A percentile compares a stretch with the other conserved stretches of the same genome.
phyloP scores from a whole-genome alignment of 176 grass and related monocot genomes.

The Puya raimondii region DNA sequence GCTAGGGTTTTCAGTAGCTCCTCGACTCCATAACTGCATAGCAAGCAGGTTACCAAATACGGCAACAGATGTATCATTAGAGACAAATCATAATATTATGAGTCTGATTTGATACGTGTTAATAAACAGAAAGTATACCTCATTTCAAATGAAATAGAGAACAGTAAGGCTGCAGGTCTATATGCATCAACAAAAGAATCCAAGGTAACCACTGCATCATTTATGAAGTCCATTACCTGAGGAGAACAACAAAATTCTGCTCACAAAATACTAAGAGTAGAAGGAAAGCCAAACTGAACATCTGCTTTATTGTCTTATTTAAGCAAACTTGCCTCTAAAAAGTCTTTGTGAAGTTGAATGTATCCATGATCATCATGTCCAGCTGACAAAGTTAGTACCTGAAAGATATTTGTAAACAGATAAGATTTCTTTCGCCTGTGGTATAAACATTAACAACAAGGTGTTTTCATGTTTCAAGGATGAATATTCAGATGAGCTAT shows the following conservation, averaged over 20 bases:
- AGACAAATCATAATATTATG: neutral
- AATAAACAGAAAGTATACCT: conserved; percentile 35
- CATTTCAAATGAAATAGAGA: conserved; percentile 74
- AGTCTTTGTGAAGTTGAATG: conserved; percentile 73
- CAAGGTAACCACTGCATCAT: conserved; percentile 81
- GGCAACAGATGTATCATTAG: neutral
- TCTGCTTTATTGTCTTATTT: conserved; percentile 13
- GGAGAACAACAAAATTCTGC: conserved; percentile 14
- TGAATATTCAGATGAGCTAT: neutral
- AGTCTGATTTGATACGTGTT: conserved; percentile 2
- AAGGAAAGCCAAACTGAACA: conserved; percentile 11
- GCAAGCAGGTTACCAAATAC: conserved; percentile 18
- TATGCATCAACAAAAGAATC: conserved; percentile 86
- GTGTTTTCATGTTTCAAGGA: neutral
- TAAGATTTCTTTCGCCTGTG: conserved; percentile 7
- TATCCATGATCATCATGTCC: conserved; percentile 53
- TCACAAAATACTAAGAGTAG: conserved; percentile 10
- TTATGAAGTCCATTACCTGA: conserved; percentile 94
- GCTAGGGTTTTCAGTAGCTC: conserved; percentile 63
- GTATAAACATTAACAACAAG: neutral
- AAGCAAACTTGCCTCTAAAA: conserved; percentile 57
- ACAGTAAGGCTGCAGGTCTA: conserved; percentile 67
- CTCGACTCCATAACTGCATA: conserved; percentile 61
- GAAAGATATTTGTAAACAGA: conserved; percentile 5
- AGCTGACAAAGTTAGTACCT: conserved; percentile 54